Percentiles rank a stretch among this genome's conserved stretches.
Evolutionary conservation across 1,139 yeast species (phyloP).

Genomic region (Protomyces inouyei): DNA sequence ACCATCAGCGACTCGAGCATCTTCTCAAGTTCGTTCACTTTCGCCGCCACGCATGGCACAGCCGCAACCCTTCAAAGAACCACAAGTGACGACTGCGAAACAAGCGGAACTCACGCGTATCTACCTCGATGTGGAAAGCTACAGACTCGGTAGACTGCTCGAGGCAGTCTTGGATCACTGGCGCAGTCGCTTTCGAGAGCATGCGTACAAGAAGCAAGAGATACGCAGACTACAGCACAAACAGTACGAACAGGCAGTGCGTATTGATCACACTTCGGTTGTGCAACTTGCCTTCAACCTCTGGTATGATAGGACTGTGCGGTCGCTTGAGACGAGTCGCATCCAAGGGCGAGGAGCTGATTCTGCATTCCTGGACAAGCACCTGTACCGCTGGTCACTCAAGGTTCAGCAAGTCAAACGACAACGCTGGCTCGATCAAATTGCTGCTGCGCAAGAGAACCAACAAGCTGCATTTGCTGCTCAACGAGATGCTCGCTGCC

Average conservation of each 20-base stretch:
- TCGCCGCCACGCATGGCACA: neutral
- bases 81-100: neutral
- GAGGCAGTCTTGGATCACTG: neutral
- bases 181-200: neutral
- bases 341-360: neutral
- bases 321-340: neutral
- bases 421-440: neutral
- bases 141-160: neutral
- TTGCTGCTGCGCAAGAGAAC: neutral
- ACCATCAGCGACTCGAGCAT: neutral
- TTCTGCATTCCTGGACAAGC: neutral
- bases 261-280: neutral
- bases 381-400: neutral
- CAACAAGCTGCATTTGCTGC: neutral
- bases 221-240: neutral
- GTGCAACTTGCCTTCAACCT: neutral
- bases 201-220: neutral
- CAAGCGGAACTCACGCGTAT: neutral
- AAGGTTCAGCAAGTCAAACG: neutral
- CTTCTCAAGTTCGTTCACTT: neutral
- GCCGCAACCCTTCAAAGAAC: neutral
- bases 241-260: neutral
- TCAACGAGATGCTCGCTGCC: neutral
- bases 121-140: neutral
- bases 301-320: neutral